These are phyloP conservation scores for Salix suchowensis DNA, from an alignment of 345 rosid genomes.

Conservation along the genomic window DNA sequence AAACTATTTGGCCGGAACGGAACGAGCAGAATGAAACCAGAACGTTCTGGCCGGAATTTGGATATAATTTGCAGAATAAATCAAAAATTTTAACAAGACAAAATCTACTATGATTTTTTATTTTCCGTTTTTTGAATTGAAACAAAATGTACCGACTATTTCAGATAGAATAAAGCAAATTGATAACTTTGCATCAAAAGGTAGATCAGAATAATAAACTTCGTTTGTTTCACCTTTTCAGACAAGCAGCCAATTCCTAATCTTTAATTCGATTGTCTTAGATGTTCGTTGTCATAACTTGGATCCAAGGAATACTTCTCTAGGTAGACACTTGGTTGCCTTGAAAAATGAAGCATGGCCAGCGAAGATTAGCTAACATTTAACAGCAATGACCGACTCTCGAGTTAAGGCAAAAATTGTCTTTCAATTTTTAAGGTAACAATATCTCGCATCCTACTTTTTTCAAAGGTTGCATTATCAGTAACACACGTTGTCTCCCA, in stretches of 20 bases:
- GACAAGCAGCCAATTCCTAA: not conserved
- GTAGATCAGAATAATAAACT: not conserved
- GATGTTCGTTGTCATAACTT: not conserved
- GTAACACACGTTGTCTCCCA: not conserved
- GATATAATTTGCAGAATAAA: fast-evolving
- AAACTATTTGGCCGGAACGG: too few species aligned
- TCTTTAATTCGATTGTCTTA: too few species aligned
- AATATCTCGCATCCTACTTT: not conserved
- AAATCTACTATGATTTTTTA: too few species aligned
- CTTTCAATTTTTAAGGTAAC: not conserved
- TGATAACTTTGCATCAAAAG: too few species aligned
- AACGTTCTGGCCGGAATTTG: fast-evolving
- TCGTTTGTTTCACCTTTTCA: not conserved
- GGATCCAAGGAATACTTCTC: not conserved
- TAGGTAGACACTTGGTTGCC: not conserved
- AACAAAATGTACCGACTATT: too few species aligned
- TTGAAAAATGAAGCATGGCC: not conserved
- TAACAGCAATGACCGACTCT: too few species aligned
- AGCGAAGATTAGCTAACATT: not conserved
- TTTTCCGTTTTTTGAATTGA: too few species aligned
- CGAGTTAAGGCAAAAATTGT: not conserved
- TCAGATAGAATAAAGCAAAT: too few species aligned
- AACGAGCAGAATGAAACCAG: fast-evolving
- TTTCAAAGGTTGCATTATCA: not conserved
- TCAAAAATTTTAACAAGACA: fast-evolving